Evolutionary conservation across 2,329 filamentous ascomycete species (phyloP).

Genomic region (Aspergillus piperis): DNA sequence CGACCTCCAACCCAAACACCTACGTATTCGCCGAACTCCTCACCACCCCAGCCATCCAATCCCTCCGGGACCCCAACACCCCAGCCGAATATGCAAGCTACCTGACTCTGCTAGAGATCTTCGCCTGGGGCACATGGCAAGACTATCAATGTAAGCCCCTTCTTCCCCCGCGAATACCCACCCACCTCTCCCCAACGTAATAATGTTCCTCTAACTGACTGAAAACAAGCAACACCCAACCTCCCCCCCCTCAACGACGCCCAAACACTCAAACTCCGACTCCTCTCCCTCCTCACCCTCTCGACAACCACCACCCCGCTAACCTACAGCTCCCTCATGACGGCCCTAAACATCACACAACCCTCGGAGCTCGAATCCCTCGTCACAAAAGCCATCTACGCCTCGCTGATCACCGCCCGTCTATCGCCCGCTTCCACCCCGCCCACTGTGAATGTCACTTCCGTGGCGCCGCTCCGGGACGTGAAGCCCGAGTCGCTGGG

Average conservation of each 20-base stretch:
- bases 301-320: slow-evolving; percentile 68
- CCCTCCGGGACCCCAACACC: slow-evolving; percentile 57
- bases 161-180: neutral
- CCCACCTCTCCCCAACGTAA: neutral
- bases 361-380: slow-evolving; percentile 77
- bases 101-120: slow-evolving; percentile 77
- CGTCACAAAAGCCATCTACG: slow-evolving; percentile 84
- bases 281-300: slow-evolving; percentile 84
- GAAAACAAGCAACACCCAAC: slow-evolving; percentile 46
- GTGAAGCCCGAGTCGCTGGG: slow-evolving; percentile 72
- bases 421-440: slow-evolving; percentile 84
- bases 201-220: neutral
- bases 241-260: slow-evolving; percentile 72
- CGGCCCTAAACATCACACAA: slow-evolving; percentile 66
- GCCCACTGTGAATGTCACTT: slow-evolving; percentile 72
- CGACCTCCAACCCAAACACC: slow-evolving; percentile 84
- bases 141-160: slow-evolving; percentile 64
- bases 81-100: slow-evolving; percentile 64
- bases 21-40: slow-evolving; percentile 96
- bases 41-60: slow-evolving; percentile 74
- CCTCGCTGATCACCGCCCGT: slow-evolving; percentile 76
- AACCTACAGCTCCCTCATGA: slow-evolving; percentile 70
- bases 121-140: slow-evolving; percentile 87
- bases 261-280: slow-evolving; percentile 82
- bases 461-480: slow-evolving; percentile 83